phyloP scores from a whole-genome alignment of 78 protist species.

The Chrysochromulina tobinii region DNA sequence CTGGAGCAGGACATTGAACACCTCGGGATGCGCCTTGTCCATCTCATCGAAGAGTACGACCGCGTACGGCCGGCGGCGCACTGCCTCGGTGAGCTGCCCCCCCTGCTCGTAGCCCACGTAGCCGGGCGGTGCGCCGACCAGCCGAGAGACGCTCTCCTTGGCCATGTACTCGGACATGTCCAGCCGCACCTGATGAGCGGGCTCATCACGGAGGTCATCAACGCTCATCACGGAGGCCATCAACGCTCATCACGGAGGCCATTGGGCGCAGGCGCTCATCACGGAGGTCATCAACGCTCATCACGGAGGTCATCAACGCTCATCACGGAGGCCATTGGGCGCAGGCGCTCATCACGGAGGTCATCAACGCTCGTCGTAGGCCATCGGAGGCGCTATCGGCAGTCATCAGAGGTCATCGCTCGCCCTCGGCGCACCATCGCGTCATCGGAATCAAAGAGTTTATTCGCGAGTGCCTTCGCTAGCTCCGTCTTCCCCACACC shows the following conservation, averaged over 20 bases:
- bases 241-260: too few species aligned
- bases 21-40: conserved; percentile 67
- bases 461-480: conserved; percentile 88
- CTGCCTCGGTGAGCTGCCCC: conserved; percentile 69
- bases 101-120: conserved; percentile 75
- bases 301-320: too few species aligned
- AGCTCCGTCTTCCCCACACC: conserved; percentile 96
- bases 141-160: conserved; percentile 27
- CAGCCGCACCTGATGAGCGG: background rate
- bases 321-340: too few species aligned
- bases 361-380: background rate
- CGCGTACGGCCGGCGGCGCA: conserved; percentile 67
- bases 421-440: conserved; percentile 71
- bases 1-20: conserved; percentile 60
- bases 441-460: conserved; percentile 90
- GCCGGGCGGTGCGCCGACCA: conserved; percentile 69
- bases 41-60: conserved; percentile 73
- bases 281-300: too few species aligned
- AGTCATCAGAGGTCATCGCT: conserved; percentile 70
- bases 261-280: too few species aligned
- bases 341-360: background rate
- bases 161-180: conserved; percentile 45
- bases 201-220: too few species aligned
- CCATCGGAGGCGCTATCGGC: background rate
- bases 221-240: too few species aligned